Evolutionary conservation across 768 basidiomycete species (phyloP), one percentile per base, ranked within the genome.

Genomic region (Holtermannia corniformis): DNA sequence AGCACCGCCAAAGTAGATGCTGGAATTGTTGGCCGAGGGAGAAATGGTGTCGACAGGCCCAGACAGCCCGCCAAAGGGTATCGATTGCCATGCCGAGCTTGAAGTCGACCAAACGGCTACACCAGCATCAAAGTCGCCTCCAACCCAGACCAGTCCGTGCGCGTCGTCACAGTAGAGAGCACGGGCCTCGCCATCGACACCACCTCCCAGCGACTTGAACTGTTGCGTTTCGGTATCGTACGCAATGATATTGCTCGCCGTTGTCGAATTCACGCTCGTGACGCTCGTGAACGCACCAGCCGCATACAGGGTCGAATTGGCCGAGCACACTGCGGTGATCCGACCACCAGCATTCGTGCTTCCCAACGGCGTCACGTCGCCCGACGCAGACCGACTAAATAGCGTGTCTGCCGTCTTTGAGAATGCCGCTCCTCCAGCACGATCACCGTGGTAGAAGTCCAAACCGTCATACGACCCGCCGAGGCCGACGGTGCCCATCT

Each of bases 401-500:
- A 89, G 76, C 40, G 87, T 84, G 61, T 57, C 68, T 43, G 48
- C 62, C 10, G 19, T 55, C 3, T 60, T 46, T 16, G 63, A 65
- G 52, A 59, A 63, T 32, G 45, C 32, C 12, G 49, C 10, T 2
- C 50, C 41, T 13, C 86, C 80, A 44, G 81, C 78, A 1, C 83
- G 76, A 23, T 79, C 66, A 78, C 62, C 71, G 65, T 81, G 75
- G 77, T 85, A 83, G 53, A 91, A 65, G 66, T 84, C 85, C 56
- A 99, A 76, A 43, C 91, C 93, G 21, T 85, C 80, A 67, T 96
- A 99, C 27, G 86, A 78, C 52, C 93, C 93, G 23, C 84, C 82
- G 41, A 96, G 78, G 52, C 83, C 90, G 47, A 96, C 90, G 50
- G 78, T 83, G 58, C 93, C 93, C 87, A 99, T 92, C 49, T 85